Evolutionary conservation across 1,284 basidiomycete genomes (phyloP), one percentile per base, ranked within the genome.

Genomic region (Bjerkandera adusta): DNA sequence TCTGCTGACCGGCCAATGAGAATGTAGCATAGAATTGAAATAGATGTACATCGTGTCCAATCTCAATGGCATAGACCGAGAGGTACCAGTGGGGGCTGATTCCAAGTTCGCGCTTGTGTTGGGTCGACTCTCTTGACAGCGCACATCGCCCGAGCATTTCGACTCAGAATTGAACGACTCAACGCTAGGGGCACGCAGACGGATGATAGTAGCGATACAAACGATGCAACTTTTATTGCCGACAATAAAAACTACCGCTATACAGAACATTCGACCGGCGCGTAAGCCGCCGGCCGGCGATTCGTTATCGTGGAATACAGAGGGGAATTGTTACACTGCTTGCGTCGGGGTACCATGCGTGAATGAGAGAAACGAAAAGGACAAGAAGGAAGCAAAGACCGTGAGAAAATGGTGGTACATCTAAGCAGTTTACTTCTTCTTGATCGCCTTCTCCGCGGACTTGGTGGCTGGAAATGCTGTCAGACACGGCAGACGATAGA

Each of bases 401-500:
- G 59, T 61, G 60, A 57, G 54, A 57, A 52, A 60, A 55, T 52
- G 55, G 39, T 35, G 75, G 64, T 80, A 83, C 81, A 77, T 84
- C 82, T 83, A 83, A 56, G 59, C 55, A 63, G 61, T 79, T 87
- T 91, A 92, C 81, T 93, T 93, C 90, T 93, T 93, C 89, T 92
- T 92, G 75, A 79, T 66, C 60, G 91, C 92, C 81, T 96, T 97
- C 82, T 93, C 93, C 54, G 93, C 95, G 56, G 92, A 85, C 83
- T 95, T 94, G 63, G 92, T 95, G 62, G 90, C 90, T 92, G 67
- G 29, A 65, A 43, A 22, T 30, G 33, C 48, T 37, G 54, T 50
- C 42, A 52, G 45, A 35, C 5, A 6, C 36, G 40, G 40, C 6
- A 36, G 36, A 39, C 36, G 29, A 49, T 4, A 40, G 36, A 37